Base-by-base conservation (phyloP, 1,284 basidiomycete genomes). In the Cryptococcus depauperatus region DNA sequence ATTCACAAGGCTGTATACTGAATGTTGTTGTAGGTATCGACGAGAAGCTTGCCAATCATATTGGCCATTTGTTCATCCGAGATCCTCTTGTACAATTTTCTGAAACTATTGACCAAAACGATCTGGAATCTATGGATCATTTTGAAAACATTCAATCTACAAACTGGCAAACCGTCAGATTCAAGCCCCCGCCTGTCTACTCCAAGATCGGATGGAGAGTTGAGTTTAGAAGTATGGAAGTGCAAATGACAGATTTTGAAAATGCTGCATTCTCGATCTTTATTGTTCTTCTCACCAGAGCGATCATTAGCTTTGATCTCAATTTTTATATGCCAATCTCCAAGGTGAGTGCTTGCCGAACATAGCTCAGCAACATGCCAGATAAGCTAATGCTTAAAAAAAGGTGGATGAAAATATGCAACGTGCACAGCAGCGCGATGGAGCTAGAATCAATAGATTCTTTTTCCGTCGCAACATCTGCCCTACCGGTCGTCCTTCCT, bases 141-240 rank as follows among this genome's bases (percentile, higher is more conserved):
- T 98, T 98, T 60, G 95, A 99, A 84, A 98, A 97, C 64, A 83
- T 98, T 28, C 95, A 98, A 79, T 95, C 91, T 5, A 98, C 95
- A 8, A 98, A 98, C 67, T 99, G 95, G 95, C 95, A 98, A 73
- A 97, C 95, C 0, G 77, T 99, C 46, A 82, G 95, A 26, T 98
- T 99, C 79, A 99, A 99, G 70, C 95, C 95, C 5, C 95, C 95
- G 6, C 90, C 91, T 26, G 83, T 85, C 1, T 83, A 87, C 47
- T 90, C 89, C 2, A 68, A 80, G 16, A 97, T 98, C 48, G 95
- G 95, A 23, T 99, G 95, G 95, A 79, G 95, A 35, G 92, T 98
- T 16, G 95, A 99, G 69, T 98, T 99, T 73, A 78, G 95, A 41
- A 88, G 85, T 60, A 98, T 98, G 95, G 95, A 99, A 69, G 89